Conservation (phyloP, 2,329 filamentous ascomycete species). For the Ceratocystis destructans region DNA sequence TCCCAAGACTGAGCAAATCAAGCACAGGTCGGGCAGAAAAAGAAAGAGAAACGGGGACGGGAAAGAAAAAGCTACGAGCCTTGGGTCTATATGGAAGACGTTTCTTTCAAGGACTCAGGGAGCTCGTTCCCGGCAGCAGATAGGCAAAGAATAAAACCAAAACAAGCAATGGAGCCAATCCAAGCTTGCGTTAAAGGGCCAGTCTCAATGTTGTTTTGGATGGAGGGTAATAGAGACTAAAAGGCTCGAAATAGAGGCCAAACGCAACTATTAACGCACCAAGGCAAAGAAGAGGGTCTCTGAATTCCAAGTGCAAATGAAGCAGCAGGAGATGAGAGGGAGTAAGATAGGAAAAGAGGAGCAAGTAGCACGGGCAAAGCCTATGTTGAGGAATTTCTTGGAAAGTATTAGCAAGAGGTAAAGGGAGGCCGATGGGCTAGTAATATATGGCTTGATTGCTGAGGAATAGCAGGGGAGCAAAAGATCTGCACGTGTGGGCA, state of each 20-base stretch:
- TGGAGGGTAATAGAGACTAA: background rate
- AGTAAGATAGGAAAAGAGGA: background rate
- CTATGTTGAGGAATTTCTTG: background rate
- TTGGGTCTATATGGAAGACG: constrained; percentile 4
- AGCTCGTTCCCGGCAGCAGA: background rate
- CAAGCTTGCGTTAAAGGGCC: background rate
- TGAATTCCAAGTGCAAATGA: background rate
- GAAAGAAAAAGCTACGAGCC: background rate
- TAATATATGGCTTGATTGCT: background rate
- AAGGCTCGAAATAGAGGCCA: background rate
- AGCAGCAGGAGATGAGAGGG: background rate
- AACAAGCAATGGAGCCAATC: background rate
- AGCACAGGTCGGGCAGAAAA: background rate
- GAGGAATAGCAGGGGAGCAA: background rate
- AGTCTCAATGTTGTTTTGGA: background rate
- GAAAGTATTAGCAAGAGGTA: background rate
- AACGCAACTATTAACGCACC: background rate
- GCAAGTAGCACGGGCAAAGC: background rate
- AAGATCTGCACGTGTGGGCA: background rate
- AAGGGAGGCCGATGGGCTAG: background rate
- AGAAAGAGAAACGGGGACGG: background rate
- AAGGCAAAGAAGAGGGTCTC: constrained; percentile 1
- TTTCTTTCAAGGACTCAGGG: background rate
- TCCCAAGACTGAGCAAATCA: background rate
- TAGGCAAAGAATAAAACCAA: background rate